Evolutionary conservation across 1,284 basidiomycete species (phyloP).

Genomic region (Bjerkandera adusta): DNA sequence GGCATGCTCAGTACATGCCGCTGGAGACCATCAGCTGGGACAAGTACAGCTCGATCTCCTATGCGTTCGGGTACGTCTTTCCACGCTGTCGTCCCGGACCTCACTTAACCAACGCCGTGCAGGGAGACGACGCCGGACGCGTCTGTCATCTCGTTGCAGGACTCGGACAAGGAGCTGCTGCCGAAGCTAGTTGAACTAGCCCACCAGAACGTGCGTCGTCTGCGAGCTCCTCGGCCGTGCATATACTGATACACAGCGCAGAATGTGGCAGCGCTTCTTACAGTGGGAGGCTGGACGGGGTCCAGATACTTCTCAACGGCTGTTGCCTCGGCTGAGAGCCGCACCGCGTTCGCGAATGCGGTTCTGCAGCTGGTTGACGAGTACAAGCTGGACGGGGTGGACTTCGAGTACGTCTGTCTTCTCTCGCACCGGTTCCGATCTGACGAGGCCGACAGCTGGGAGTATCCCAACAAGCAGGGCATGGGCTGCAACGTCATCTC

Average conservation of each 20-base stretch:
- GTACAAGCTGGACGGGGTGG: slow-evolving; percentile 80
- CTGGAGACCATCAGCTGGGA: slow-evolving; percentile 50
- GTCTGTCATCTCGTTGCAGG: slow-evolving; percentile 38
- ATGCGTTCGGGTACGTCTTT: slow-evolving; percentile 57
- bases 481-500: slow-evolving; percentile 68
- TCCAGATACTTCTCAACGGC: slow-evolving; percentile 76
- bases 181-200: slow-evolving; percentile 54
- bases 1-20: slow-evolving; percentile 42
- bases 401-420: slow-evolving; percentile 68
- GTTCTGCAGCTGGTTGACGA: slow-evolving; percentile 57
- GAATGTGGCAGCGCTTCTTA: slow-evolving; percentile 72
- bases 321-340: slow-evolving; percentile 57
- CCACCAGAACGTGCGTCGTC: slow-evolving; percentile 46
- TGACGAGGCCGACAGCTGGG: slow-evolving; percentile 61
- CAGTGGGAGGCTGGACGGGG: slow-evolving; percentile 89
- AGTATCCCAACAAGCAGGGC: slow-evolving; percentile 71
- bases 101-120: slow-evolving; percentile 23
- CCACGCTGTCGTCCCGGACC: slow-evolving; percentile 31
- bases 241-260: slow-evolving; percentile 20
- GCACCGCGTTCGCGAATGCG: slow-evolving; percentile 69
- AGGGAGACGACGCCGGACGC: slow-evolving; percentile 37
- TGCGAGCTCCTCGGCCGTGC: neutral
- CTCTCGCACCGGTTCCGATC: neutral
- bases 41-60: slow-evolving; percentile 54
- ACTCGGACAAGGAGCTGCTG: slow-evolving; percentile 41